Percentiles rank a stretch among this genome's conserved stretches.
These are phyloP conservation scores for Rhodofomes roseus DNA, from an alignment of 1,284 basidiomycete genomes.

Conservation along the genomic window DNA sequence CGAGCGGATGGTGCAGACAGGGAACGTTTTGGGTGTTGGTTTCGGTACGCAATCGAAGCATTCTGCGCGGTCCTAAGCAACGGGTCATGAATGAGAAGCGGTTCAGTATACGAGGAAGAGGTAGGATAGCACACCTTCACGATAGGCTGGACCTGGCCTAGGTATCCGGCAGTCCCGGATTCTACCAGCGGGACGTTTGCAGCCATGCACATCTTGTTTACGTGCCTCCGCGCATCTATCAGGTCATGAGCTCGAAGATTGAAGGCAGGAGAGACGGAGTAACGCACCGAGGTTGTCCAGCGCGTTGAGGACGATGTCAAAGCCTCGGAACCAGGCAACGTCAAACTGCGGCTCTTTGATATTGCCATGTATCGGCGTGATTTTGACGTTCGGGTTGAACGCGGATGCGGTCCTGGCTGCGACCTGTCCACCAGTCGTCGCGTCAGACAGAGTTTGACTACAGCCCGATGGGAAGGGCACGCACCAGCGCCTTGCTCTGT, in stretches of 20 bases:
- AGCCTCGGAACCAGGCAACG: constrained; percentile 84
- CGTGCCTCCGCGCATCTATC: constrained; percentile 84
- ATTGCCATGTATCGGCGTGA: constrained; percentile 90
- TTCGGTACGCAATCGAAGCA: constrained; percentile 94
- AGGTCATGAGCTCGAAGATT: background rate
- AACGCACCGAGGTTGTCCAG: constrained; percentile 88
- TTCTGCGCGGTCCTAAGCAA: constrained; percentile 70
- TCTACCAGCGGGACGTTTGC: constrained; percentile 90
- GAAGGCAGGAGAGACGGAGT: background rate
- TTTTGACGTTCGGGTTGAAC: constrained; percentile 91
- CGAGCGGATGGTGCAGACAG: constrained; percentile 97
- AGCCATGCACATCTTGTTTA: constrained; percentile 97
- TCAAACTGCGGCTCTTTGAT: constrained; percentile 95
- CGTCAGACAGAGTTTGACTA: background rate
- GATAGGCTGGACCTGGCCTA: constrained; percentile 82
- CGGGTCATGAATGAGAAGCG: background rate
- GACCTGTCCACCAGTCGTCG: constrained; percentile 43
- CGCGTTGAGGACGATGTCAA: constrained; percentile 94
- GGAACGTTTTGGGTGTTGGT: constrained; percentile 89
- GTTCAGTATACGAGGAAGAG: background rate
- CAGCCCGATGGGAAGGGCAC: background rate
- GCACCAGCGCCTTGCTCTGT: constrained; percentile 88
- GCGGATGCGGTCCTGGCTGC: constrained; percentile 85
- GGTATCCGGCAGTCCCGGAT: constrained; percentile 94
- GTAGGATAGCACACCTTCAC: constrained; percentile 48